Conservation (phyloP, 192 early-diverging fungal species). For the Spizellomyces sp. region DNA sequence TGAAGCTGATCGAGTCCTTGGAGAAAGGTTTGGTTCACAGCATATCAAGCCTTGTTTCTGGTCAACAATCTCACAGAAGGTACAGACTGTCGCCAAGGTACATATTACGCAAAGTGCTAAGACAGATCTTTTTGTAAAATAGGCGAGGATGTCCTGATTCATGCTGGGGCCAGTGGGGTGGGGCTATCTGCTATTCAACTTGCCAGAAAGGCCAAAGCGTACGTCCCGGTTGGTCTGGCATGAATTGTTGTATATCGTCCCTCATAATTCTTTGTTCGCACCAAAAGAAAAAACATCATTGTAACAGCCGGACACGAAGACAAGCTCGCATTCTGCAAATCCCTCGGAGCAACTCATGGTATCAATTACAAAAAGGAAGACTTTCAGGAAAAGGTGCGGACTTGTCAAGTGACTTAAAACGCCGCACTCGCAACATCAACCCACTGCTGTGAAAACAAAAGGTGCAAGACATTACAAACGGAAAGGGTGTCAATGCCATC, state of each 20-base stretch:
- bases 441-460: constrained; percentile 13
- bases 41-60: constrained; percentile 77
- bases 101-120: constrained; percentile 42
- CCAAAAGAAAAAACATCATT: constrained; percentile 61
- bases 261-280: constrained; percentile 3
- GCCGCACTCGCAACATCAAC: constrained; percentile 11
- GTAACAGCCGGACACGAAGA: constrained; percentile 76
- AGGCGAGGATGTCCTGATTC: constrained; percentile 81
- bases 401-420: background rate
- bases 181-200: constrained; percentile 89
- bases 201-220: constrained; percentile 58
- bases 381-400: constrained; percentile 52
- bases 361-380: constrained; percentile 81
- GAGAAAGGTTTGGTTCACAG: constrained; percentile 68
- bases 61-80: constrained; percentile 69
- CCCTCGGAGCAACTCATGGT: constrained; percentile 75
- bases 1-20: background rate
- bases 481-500: constrained; percentile 76
- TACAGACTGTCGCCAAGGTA: constrained; percentile 40
- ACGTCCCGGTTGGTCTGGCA: constrained; percentile 1
- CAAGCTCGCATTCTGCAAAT: constrained; percentile 70
- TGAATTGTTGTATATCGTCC: too few relatives aligned
- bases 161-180: constrained; percentile 89
- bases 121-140: too few relatives aligned
- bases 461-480: constrained; percentile 69